These are phyloP conservation scores for Auricularia auricula-judae DNA, from an alignment of 768 basidiomycete genomes.

Conservation along the genomic window DNA sequence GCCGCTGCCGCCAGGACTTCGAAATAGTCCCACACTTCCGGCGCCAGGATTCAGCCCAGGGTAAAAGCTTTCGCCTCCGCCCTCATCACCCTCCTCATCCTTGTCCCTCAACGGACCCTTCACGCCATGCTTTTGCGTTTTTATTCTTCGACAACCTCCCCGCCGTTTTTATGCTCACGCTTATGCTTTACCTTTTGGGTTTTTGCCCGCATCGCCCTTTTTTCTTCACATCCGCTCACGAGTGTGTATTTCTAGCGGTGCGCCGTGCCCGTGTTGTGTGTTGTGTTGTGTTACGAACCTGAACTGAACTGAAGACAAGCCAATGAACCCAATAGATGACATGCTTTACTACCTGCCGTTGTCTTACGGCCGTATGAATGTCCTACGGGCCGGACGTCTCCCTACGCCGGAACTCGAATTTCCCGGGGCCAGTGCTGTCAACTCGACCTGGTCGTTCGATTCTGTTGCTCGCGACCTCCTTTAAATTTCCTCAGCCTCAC, in stretches of 20 bases:
- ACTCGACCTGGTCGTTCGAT: no score
- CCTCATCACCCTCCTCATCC: not conserved
- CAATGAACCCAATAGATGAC: not conserved
- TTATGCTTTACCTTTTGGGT: not conserved
- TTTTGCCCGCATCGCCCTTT: not conserved
- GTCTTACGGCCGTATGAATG: no score
- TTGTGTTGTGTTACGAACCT: not conserved
- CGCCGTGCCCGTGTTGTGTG: not conserved
- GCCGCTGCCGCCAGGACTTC: not conserved
- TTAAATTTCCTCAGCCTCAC: no score
- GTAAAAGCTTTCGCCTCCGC: not conserved
- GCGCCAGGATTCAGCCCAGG: not conserved
- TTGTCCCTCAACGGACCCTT: not conserved
- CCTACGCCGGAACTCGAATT: no score
- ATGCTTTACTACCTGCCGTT: no score
- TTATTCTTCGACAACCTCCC: not conserved
- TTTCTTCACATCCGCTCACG: not conserved
- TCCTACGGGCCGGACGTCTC: no score
- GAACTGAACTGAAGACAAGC: not conserved
- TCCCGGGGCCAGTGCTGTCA: no score
- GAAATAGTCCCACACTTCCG: not conserved
- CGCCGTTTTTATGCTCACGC: not conserved
- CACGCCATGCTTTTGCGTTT: not conserved
- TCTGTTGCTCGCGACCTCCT: no score
- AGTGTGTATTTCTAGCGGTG: not conserved